Percentiles rank a stretch among this genome's conserved stretches.
Conservation (phyloP, 768 basidiomycete genomes). For the Pholiota molesta region DNA sequence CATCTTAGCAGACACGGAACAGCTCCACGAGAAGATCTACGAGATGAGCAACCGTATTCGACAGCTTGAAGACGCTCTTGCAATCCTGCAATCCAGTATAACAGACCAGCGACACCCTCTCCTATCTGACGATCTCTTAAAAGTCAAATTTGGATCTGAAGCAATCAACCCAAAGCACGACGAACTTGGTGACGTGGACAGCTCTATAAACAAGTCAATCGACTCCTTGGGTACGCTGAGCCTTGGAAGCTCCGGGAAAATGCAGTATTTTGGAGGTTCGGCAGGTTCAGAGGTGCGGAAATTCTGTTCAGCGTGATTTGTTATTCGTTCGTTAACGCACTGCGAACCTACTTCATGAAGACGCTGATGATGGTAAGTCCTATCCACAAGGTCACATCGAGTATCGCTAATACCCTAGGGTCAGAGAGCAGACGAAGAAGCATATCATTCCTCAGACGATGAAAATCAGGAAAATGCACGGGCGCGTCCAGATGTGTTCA, state of each 20-base stretch:
- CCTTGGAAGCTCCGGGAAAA: constrained; percentile 58
- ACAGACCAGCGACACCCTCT: constrained; percentile 64
- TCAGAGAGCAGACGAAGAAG: constrained; percentile 37
- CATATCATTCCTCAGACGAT: constrained; percentile 26
- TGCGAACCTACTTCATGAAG: constrained; percentile 21
- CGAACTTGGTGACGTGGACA: constrained; percentile 34
- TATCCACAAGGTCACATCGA: not conserved
- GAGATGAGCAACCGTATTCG: constrained; percentile 72
- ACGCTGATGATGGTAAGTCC: constrained; percentile 43
- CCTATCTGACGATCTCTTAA: constrained; percentile 53
- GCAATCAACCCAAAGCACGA: constrained; percentile 35
- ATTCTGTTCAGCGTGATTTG: not conserved
- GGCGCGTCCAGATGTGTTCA: constrained; percentile 13
- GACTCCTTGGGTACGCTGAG: constrained; percentile 69
- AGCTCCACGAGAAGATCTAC: constrained; percentile 65
- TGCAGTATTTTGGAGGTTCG: constrained; percentile 67
- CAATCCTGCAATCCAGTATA: constrained; percentile 58
- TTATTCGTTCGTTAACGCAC: not conserved
- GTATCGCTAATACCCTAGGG: not conserved
- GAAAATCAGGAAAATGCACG: constrained; percentile 13
- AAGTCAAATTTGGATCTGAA: constrained; percentile 61
- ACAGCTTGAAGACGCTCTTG: constrained; percentile 69
- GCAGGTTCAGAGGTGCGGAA: constrained; percentile 60
- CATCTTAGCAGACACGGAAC: constrained; percentile 66
- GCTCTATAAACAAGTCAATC: constrained; percentile 37